These are phyloP conservation scores for Phaseolus lunatus DNA, from an alignment of 306 rosid species.

Conservation along the genomic window DNA sequence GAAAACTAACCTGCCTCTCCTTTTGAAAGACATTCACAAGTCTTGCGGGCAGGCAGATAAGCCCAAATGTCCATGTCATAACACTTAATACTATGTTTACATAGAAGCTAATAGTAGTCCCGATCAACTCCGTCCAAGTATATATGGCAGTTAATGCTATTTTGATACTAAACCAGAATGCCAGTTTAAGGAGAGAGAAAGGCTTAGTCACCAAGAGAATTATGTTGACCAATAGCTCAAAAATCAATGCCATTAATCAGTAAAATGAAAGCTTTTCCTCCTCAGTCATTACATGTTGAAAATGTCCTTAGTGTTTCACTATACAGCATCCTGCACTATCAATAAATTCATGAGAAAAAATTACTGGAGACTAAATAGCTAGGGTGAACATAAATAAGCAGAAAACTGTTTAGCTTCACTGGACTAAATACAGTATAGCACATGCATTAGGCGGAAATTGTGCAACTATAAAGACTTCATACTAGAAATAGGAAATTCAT, in stretches of 20 bases:
- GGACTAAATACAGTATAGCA: background rate
- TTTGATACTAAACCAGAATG: conserved; percentile 61
- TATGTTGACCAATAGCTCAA: conserved; percentile 50
- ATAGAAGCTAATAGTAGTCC: conserved; percentile 53
- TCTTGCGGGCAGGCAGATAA: conserved; percentile 70
- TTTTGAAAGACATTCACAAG: conserved; percentile 60
- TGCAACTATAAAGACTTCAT: background rate
- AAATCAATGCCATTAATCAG: conserved; percentile 59
- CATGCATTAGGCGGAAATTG: background rate
- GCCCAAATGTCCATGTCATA: conserved; percentile 59
- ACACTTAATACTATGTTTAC: conserved; percentile 56
- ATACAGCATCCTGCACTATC: conserved; percentile 49
- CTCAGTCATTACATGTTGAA: conserved; percentile 47
- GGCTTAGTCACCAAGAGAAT: conserved; percentile 59
- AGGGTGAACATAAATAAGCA: background rate
- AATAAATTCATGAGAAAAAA: conserved; percentile 19
- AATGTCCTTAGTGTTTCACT: conserved; percentile 31
- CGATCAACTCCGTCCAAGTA: conserved; percentile 69
- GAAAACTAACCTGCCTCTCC: conserved; percentile 70
- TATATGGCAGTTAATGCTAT: conserved; percentile 48
- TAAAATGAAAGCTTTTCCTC: conserved; percentile 33
- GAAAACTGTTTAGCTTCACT: background rate
- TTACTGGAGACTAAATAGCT: background rate
- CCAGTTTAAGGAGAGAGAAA: conserved; percentile 51
- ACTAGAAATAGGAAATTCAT: conserved; percentile 21